Evolutionary conservation across 179 eudicot genomes (phyloP), one percentile per base, ranked within the genome.

Genomic region (Heliamphora ciliata): DNA sequence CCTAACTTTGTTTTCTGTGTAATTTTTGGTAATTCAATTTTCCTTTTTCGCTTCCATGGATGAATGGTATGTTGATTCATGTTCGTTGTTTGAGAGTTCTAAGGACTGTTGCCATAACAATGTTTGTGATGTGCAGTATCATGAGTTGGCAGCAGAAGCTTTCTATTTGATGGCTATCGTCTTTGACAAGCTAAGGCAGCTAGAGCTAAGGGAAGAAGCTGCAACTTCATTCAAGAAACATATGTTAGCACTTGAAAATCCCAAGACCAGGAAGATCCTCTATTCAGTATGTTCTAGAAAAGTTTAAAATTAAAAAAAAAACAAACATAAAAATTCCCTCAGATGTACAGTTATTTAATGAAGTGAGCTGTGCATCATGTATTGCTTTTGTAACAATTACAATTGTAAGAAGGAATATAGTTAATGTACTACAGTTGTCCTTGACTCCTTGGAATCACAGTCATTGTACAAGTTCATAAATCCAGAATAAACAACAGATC

Each of bases 101-200:
- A 17, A 4, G 67, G 18, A 60, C 68, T 24, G 47, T 44, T 50
- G 70, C 9, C 60, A 71, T 47, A 74, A 55, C 77, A 44, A 47
- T 79, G 13, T 55, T 67, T 74, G 40, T 80, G 81, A 54, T 84
- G 81, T 83, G 52, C 89, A 95, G 99, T 91, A 92, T 87, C 97
- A 92, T 77, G 97, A 94, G 85, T 84, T 96, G 88, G 98, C 93
- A 0, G 91, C 93, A 0, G 99, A 96, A 87, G 98, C 94, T 50
- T 96, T 86, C 85, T 94, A 96, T 89, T 84, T 94, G 89, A 85
- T 85, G 90, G 98, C 98, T 17, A 84, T 88, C 77, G 90, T 93
- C 63, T 90, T 86, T 70, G 89, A 94, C 88, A 90, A 88, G 87
- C 81, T 94, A 67, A 94, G 94, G 50, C 80, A 83, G 83, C 65